Evolutionary conservation across 306 rosid genomes (phyloP).

Genomic region (Medicago truncatula): DNA sequence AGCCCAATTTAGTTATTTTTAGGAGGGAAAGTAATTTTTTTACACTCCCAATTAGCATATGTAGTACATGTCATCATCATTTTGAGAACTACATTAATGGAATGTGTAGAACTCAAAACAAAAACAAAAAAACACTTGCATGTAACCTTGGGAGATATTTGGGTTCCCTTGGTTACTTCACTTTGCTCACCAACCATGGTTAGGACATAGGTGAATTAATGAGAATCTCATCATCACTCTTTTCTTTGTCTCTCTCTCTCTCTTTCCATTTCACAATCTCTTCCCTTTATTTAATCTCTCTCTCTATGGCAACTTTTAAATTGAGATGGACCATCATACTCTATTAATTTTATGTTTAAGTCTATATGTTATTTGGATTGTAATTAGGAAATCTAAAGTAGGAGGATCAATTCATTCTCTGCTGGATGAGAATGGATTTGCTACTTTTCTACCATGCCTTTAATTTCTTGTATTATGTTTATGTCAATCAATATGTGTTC

Average conservation of each 20-base stretch:
- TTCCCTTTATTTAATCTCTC: constrained; percentile 24
- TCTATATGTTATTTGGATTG: constrained; percentile 71
- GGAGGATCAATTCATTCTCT: constrained; percentile 58
- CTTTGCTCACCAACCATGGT: constrained; percentile 98
- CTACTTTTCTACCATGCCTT: constrained; percentile 57
- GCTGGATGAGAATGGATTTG: constrained; percentile 62
- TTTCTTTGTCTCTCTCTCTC: neutral
- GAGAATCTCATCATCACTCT: constrained; percentile 43
- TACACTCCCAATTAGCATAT: constrained; percentile 49
- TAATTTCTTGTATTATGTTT: constrained; percentile 50
- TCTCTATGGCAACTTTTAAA: constrained; percentile 47
- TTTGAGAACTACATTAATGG: constrained; percentile 78
- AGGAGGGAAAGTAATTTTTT: constrained; percentile 62
- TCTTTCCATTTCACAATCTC: constrained; percentile 29
- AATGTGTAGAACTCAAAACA: constrained; percentile 79
- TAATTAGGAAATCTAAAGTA: constrained; percentile 61
- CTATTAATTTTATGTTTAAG: constrained; percentile 61
- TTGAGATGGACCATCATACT: constrained; percentile 67
- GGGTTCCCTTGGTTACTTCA: constrained; percentile 86
- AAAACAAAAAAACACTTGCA: constrained; percentile 74
- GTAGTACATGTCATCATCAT: constrained; percentile 63
- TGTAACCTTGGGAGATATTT: constrained; percentile 89
- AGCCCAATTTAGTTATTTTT: constrained; percentile 62
- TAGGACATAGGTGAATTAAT: constrained; percentile 82
- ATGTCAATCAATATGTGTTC: constrained; percentile 35